A percentile compares a stretch with the other conserved stretches of the same genome.
These are phyloP conservation scores for Cryphonectria nitschkei DNA, from an alignment of 2,329 filamentous ascomycete species.

Conservation along the genomic window DNA sequence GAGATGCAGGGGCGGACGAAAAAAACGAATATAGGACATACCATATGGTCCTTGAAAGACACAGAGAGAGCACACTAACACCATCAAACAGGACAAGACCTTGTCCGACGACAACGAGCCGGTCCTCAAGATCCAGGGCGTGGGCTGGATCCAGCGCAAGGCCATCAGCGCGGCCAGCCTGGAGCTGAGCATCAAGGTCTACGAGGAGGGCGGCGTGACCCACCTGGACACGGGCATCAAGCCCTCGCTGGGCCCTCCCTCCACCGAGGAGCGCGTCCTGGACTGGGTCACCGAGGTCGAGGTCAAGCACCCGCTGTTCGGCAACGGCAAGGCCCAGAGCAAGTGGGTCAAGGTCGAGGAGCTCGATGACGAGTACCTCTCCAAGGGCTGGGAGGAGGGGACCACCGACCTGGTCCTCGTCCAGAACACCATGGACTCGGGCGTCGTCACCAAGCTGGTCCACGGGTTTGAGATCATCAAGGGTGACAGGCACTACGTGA, in stretches of 20 bases:
- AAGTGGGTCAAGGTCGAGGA: constrained; percentile 27
- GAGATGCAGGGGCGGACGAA: neutral
- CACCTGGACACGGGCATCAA: constrained; percentile 30
- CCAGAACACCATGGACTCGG: constrained; percentile 29
- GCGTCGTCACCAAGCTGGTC: constrained; percentile 26
- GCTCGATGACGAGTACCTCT: constrained; percentile 29
- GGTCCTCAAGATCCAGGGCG: constrained; percentile 31
- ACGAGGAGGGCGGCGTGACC: constrained; percentile 27
- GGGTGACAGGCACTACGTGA: constrained; percentile 24
- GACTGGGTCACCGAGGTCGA: constrained; percentile 28
- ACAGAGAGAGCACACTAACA: neutral
- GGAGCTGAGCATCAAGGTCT: constrained; percentile 29
- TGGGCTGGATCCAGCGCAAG: constrained; percentile 33
- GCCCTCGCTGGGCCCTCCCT: constrained; percentile 28
- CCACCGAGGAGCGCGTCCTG: constrained; percentile 30
- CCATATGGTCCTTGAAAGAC: neutral
- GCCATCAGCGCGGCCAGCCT: constrained; percentile 30
- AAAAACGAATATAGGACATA: neutral
- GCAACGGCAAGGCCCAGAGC: constrained; percentile 30
- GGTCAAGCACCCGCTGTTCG: constrained; percentile 31
- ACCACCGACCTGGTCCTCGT: constrained; percentile 29
- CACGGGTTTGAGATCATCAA: constrained; percentile 23
- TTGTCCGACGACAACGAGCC: constrained; percentile 31
- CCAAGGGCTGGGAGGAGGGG: constrained; percentile 31
- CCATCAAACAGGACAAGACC: constrained; percentile 17